These are phyloP conservation scores for Globisporangium cylindrosporum DNA, from an alignment of 352 stramenopile species.

Conservation along the genomic window DNA sequence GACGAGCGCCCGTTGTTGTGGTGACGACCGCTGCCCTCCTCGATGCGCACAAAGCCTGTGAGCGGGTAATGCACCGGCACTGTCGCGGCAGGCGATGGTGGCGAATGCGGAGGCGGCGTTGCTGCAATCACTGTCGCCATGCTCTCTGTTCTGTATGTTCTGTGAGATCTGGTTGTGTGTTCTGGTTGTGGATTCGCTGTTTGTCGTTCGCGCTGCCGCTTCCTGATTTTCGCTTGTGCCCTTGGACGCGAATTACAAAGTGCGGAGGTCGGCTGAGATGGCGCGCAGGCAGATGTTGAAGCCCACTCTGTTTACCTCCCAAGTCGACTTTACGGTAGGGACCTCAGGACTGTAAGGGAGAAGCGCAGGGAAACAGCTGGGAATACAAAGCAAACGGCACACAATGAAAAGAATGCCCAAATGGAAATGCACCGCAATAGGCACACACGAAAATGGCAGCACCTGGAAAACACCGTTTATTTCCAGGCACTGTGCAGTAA, in stretches of 20 bases:
- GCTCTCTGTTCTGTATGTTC: too few species aligned
- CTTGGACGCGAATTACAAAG: background rate
- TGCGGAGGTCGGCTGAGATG: background rate
- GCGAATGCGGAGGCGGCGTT: background rate
- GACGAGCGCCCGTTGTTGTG: background rate
- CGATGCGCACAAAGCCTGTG: constrained; percentile 53
- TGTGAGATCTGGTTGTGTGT: too few species aligned
- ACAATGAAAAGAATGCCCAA: background rate
- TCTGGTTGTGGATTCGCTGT: background rate
- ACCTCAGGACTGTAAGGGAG: background rate
- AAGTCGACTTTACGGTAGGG: background rate
- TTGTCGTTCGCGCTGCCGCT: background rate
- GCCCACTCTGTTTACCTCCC: background rate
- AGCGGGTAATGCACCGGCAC: constrained; percentile 17
- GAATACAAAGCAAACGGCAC: background rate
- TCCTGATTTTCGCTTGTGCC: background rate
- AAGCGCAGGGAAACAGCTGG: constrained; percentile 1
- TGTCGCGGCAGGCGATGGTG: background rate
- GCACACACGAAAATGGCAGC: too few species aligned
- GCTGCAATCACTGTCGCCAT: background rate
- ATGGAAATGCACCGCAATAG: background rate
- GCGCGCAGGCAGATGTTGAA: constrained; percentile 6
- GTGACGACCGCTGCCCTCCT: constrained; percentile 33
- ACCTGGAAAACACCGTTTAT: too few species aligned
- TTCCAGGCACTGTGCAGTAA: too few species aligned